Evolutionary conservation across 2,329 filamentous ascomycete species (phyloP), one percentile per base, ranked within the genome.

Genomic region (Fusarium caatingaense): DNA sequence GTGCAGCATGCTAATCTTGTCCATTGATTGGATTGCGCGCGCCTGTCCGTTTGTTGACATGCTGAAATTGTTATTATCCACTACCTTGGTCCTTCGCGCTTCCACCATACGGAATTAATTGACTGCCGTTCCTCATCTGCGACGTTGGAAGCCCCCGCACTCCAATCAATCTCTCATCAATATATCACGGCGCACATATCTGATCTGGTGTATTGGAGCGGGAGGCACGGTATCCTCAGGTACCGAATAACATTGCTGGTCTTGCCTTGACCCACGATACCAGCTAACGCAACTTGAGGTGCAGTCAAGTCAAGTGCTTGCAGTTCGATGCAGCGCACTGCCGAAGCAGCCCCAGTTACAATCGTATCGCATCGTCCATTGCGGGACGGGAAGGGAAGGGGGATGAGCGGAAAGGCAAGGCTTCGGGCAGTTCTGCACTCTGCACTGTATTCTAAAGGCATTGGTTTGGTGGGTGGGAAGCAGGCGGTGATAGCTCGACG

Each of bases 11-110:
- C 44, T 57, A 46, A 62, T 61, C n/a, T 41, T 34, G 53, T 23
- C 37, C 47, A 46, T 55, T 74, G 66, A 74, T 74, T 74, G 72
- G 72, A 61, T 60, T 71, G 60, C 55, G 46, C 59, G 51, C 49
- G 40, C 42, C 51, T 42, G 23, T 61, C 66, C 69, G 65, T 75
- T 75, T 75, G 61, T 75, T 75, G 73, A 75, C 72, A 70, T 75
- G 54, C 60, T 74, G 65, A 72, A 51, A 73, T 75, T 75, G 64
- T 73, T 75, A 57, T 75, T 75, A 73, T 63, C 73, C 73, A 75
- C 73, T 46, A 60, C 64, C 56, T 47, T 45, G 53, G 55, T 51
- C 66, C 60, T 51, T 57, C 54, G 59, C 56, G 57, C 54, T 60
- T 49, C 55, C 59, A 51, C 23, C 18, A 44, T 57, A 63, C 54